Conservation (phyloP, 768 basidiomycete genomes). For the Boletales sp. region DNA sequence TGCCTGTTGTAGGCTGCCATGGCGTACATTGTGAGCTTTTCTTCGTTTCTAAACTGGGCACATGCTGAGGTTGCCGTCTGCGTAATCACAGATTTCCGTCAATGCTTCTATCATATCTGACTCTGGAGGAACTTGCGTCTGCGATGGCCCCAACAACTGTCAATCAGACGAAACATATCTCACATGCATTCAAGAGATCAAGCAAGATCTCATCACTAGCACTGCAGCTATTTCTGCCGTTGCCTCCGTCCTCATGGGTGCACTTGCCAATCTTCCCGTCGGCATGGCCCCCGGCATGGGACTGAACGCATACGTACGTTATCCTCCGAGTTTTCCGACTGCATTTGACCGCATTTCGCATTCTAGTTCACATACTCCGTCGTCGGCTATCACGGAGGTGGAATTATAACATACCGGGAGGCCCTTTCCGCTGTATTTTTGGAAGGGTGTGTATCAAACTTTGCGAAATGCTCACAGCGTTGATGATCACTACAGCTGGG, state of each 20-base stretch:
- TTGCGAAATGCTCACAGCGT: neutral
- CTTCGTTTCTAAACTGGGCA: neutral
- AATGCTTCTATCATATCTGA: slow-evolving; percentile 77
- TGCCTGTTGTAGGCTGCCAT: slow-evolving; percentile 55
- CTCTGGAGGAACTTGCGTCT: slow-evolving; percentile 80
- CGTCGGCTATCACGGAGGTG: slow-evolving; percentile 77
- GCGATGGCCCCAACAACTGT: slow-evolving; percentile 57
- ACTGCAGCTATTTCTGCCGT: slow-evolving; percentile 78
- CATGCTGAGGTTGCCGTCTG: neutral
- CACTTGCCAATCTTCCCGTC: slow-evolving; percentile 84
- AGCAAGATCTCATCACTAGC: slow-evolving; percentile 76
- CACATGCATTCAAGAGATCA: slow-evolving; percentile 56
- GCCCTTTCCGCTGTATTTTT: slow-evolving; percentile 84
- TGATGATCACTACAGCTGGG: slow-evolving; percentile 47
- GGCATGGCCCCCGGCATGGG: slow-evolving; percentile 86
- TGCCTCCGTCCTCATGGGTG: slow-evolving; percentile 77
- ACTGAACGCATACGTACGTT: slow-evolving; percentile 71
- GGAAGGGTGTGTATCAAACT: slow-evolving; percentile 58
- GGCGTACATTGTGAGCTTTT: slow-evolving; percentile 69
- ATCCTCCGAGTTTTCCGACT: neutral
- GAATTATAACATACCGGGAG: slow-evolving; percentile 68
- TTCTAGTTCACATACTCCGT: slow-evolving; percentile 81
- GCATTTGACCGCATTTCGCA: neutral
- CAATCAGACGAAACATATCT: slow-evolving; percentile 49
- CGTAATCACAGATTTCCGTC: slow-evolving; percentile 62